These are phyloP conservation scores for Pseudopediastrum boryanum DNA, from an alignment of 139 green algal genomes.

Conservation along the genomic window DNA sequence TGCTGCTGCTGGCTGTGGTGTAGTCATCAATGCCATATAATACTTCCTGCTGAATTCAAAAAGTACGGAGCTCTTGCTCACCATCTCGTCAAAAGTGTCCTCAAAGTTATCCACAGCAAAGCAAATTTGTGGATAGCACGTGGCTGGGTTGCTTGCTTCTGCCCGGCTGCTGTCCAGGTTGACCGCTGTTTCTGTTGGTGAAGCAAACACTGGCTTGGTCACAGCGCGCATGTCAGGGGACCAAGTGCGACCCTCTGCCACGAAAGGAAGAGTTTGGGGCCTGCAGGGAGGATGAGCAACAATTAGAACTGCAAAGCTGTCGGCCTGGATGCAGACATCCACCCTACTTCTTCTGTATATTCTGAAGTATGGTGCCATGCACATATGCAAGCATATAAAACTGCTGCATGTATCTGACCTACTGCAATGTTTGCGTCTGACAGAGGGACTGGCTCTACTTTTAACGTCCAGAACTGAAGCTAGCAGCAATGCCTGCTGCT, in stretches of 20 bases:
- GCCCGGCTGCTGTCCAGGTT: slow-evolving; percentile 63
- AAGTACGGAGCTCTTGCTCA: too few relatives aligned
- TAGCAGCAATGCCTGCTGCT: slow-evolving; percentile 1
- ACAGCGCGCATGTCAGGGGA: slow-evolving; percentile 31
- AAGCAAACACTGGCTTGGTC: slow-evolving; percentile 56
- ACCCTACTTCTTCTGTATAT: too few relatives aligned
- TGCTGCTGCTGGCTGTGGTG: neutral
- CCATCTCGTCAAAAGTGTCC: slow-evolving; percentile 65
- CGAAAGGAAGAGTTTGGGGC: slow-evolving; percentile 24
- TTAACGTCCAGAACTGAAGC: neutral
- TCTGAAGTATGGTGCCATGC: too few relatives aligned
- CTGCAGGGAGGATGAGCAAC: too few relatives aligned
- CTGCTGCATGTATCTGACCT: too few relatives aligned
- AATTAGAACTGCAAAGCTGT: too few relatives aligned
- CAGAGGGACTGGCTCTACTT: too few relatives aligned
- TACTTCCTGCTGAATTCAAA: too few relatives aligned
- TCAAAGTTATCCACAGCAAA: slow-evolving; percentile 83
- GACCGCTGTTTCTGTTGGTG: slow-evolving; percentile 53
- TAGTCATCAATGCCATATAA: too few relatives aligned
- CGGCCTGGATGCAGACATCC: too few relatives aligned
- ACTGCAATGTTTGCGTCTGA: too few relatives aligned
- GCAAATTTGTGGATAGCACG: slow-evolving; percentile 77
- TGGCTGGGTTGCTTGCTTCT: neutral
- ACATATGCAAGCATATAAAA: too few relatives aligned
- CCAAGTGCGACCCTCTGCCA: slow-evolving; percentile 35